Conservation (phyloP, 208 protist genomes). For the Strigomonas culicis region DNA sequence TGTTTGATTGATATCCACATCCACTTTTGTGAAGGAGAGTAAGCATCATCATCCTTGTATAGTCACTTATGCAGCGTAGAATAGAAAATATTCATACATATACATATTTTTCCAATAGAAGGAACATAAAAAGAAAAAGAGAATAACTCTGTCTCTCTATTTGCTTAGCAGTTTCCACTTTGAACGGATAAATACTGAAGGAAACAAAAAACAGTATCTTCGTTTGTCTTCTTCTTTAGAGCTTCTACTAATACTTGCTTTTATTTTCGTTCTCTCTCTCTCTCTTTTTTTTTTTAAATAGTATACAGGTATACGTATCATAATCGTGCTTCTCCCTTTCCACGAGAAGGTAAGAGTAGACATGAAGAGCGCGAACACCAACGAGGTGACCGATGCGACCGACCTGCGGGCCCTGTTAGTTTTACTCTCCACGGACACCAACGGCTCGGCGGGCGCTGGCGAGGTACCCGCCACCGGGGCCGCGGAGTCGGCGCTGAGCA, state of each 20-base stretch:
- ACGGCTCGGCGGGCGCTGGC: no score
- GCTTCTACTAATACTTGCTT: not conserved
- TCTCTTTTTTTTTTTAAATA: not conserved
- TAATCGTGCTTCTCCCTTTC: no score
- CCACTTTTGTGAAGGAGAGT: not conserved
- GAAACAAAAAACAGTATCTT: conserved; percentile 1
- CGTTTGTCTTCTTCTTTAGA: not conserved
- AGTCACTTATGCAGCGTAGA: no score
- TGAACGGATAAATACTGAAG: not conserved
- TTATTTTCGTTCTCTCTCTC: conserved; percentile 5
- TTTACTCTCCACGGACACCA: not conserved
- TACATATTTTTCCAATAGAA: conserved; percentile 2
- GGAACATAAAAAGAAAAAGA: conserved; percentile 7
- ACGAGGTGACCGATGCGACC: no score
- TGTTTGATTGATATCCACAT: no score
- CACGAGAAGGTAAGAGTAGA: not conserved
- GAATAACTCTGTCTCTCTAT: not conserved
- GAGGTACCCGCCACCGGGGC: no score
- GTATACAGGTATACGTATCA: no score
- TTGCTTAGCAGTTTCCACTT: not conserved
- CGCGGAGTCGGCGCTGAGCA: no score
- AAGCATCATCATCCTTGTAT: not conserved
- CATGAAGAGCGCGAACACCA: not conserved
- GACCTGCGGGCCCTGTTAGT: not conserved
- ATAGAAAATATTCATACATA: no score